Conservation (phyloP, 148 eudicot species). For the Polygonum aviculare region DNA sequence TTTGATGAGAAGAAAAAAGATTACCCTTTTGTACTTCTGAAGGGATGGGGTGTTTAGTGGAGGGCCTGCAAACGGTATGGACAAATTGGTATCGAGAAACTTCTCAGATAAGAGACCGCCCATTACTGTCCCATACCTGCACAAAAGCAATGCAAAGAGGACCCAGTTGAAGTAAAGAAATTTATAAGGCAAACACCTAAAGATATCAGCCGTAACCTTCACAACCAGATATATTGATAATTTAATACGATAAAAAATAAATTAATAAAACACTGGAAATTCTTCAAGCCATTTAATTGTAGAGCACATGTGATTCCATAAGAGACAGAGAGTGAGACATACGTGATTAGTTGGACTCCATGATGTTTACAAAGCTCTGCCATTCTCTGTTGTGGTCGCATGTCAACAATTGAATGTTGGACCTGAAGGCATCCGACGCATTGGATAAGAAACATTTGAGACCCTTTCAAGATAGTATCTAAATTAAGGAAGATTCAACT, state of each 20-base stretch:
- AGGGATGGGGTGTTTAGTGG: conserved; percentile 87
- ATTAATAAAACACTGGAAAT: not conserved
- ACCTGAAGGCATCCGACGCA: conserved; percentile 41
- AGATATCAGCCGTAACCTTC: not conserved
- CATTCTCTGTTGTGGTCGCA: conserved; percentile 98
- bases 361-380: conserved; percentile 89
- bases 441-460: not conserved
- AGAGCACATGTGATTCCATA: conserved; percentile 16
- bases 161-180: not conserved
- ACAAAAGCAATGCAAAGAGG: conserved; percentile 4
- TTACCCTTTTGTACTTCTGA: conserved; percentile 98
- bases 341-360: conserved; percentile 98
- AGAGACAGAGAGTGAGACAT: conserved; percentile 24
- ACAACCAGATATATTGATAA: not conserved
- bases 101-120: conserved; percentile 93
- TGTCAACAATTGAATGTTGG: conserved; percentile 94
- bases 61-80: conserved; percentile 97
- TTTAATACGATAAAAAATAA: not conserved
- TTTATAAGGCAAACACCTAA: not conserved
- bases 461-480: not conserved
- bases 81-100: conserved; percentile 79
- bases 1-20: not conserved
- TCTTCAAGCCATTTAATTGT: not conserved
- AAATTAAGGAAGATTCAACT: not conserved
- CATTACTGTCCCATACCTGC: conserved; percentile 98